phyloP scores from a whole-genome alignment of 1,284 basidiomycete species.

The Ceratobasidium sp. region DNA sequence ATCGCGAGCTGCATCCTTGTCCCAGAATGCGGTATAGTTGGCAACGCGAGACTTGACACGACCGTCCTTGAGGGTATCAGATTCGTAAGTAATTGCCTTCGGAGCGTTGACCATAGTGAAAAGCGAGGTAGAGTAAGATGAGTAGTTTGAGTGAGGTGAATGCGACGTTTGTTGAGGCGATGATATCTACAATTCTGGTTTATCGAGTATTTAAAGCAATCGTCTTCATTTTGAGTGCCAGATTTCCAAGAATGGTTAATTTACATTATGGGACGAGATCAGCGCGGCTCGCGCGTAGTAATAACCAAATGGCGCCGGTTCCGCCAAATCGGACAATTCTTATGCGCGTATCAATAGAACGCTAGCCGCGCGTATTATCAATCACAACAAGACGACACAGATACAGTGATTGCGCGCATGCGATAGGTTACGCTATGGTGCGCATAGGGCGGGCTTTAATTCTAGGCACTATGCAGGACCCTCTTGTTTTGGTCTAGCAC shows the following conservation, averaged over 20 bases:
- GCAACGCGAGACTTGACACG: slow-evolving; percentile 86
- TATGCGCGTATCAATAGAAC: neutral
- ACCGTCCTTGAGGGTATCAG: slow-evolving; percentile 66
- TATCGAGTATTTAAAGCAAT: neutral
- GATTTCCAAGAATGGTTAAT: neutral
- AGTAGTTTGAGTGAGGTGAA: neutral
- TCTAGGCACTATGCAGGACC: neutral
- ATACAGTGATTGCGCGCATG: neutral
- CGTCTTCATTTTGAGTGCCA: neutral
- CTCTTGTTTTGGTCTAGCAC: neutral
- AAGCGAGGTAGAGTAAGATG: neutral
- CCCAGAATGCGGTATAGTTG: slow-evolving; percentile 95
- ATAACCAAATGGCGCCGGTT: too few species aligned
- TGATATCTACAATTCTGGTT: neutral
- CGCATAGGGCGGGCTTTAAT: neutral
- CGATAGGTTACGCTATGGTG: too few species aligned
- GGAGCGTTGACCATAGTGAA: slow-evolving; percentile 10
- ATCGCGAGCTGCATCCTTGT: slow-evolving; percentile 86
- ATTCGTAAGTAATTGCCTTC: neutral
- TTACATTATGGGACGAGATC: neutral
- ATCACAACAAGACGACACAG: neutral
- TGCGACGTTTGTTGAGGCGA: neutral
- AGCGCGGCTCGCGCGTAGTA: neutral
- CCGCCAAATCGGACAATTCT: too few species aligned
- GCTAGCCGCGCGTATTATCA: neutral